Conservation (phyloP, 192 early-diverging fungal genomes). For the Lobosporangium transversale region DNA sequence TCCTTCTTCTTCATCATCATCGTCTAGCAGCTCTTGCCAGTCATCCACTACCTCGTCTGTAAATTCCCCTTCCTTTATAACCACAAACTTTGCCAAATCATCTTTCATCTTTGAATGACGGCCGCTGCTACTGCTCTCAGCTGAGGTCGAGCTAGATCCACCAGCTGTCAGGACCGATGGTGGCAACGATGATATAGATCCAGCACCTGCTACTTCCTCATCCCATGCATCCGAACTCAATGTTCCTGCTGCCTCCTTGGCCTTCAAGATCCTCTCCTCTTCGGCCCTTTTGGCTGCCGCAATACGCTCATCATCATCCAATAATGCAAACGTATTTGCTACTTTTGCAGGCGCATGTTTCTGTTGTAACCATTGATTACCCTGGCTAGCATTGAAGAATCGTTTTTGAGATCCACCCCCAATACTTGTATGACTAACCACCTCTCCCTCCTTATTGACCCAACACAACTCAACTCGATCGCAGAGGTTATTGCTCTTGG, state of each 20-base stretch:
- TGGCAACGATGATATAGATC: neutral
- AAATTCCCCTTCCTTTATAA: conserved; percentile 46
- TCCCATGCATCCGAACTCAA: conserved; percentile 49
- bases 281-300: conserved; percentile 41
- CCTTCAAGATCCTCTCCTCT: conserved; percentile 42
- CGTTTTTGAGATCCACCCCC: conserved; percentile 28
- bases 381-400: conserved; percentile 27
- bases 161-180: neutral
- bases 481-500: conserved; percentile 35
- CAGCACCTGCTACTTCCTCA: conserved; percentile 21
- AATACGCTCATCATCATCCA: conserved; percentile 46
- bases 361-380: conserved; percentile 18
- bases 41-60: conserved; percentile 49
- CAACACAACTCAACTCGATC: conserved; percentile 63
- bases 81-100: conserved; percentile 48
- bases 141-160: conserved; percentile 1
- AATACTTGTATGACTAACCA: conserved; percentile 55
- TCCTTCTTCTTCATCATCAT: conserved; percentile 18
- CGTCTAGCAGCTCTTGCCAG: conserved; percentile 49
- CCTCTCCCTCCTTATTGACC: conserved; percentile 62
- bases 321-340: conserved; percentile 34
- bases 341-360: conserved; percentile 21
- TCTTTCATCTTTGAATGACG: conserved; percentile 10
- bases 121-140: neutral
- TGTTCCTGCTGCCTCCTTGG: conserved; percentile 48